Percentiles rank a stretch among this genome's conserved stretches.
phyloP scores from a whole-genome alignment of 331 rosid species.

The Malus hybrid region DNA sequence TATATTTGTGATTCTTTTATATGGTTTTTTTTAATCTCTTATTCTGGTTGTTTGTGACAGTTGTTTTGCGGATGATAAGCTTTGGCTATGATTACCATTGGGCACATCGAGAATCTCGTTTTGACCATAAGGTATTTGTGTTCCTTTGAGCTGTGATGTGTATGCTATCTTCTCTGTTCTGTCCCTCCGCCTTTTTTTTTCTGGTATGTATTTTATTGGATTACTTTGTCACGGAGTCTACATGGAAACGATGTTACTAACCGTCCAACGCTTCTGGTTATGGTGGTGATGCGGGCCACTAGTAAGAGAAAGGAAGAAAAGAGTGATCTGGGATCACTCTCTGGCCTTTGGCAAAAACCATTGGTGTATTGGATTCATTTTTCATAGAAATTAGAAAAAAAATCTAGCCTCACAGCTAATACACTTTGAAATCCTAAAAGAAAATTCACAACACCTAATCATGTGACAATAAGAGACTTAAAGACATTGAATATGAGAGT shows the following conservation, averaged over 20 bases:
- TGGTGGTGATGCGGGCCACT: not conserved
- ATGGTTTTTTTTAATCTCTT: not conserved
- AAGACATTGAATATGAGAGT: not conserved
- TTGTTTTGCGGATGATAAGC: constrained; percentile 95
- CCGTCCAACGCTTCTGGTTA: not conserved
- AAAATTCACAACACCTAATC: not conserved
- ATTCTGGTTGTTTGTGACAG: constrained; percentile 43
- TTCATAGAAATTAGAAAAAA: not conserved
- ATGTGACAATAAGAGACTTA: not conserved
- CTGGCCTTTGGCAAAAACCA: not conserved
- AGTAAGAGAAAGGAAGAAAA: not conserved
- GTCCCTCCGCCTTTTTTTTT: not conserved
- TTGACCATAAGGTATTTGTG: constrained; percentile 57
- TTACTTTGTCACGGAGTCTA: not conserved
- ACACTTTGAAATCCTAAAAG: not conserved
- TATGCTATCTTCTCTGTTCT: not conserved
- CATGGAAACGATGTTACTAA: not conserved
- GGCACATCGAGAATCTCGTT: constrained; percentile 55
- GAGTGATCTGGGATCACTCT: not conserved
- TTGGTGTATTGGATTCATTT: not conserved
- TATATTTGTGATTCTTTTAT: not conserved
- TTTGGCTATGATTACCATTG: constrained; percentile 85
- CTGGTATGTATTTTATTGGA: not conserved
- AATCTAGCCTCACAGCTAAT: not conserved
- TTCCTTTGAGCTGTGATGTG: not conserved